phyloP scores from a whole-genome alignment of 2,329 filamentous ascomycete species.

The Aspergillus aculeatus region DNA sequence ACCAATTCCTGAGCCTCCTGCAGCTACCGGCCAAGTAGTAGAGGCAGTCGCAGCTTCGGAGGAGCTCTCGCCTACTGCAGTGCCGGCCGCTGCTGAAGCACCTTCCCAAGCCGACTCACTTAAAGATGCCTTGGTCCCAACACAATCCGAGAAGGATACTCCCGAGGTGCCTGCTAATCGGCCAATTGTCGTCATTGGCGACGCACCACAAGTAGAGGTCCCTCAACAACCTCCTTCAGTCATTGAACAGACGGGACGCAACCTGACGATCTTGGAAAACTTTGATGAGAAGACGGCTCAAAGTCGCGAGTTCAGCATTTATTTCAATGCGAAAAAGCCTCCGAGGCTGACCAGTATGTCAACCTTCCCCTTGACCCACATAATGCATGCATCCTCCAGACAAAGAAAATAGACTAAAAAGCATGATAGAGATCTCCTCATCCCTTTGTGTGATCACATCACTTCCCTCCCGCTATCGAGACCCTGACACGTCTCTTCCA shows the following conservation, averaged over 20 bases:
- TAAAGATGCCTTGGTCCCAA: neutral
- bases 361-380: neutral
- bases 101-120: conserved; percentile 8
- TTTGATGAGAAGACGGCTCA: conserved; percentile 58
- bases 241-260: conserved; percentile 55
- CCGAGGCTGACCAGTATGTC: conserved; percentile 49
- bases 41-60: neutral
- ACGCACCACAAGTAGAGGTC: conserved; percentile 25
- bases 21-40: conserved; percentile 8
- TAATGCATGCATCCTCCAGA: neutral
- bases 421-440: conserved; percentile 42
- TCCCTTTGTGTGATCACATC: conserved; percentile 79
- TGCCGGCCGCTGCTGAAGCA: neutral
- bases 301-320: conserved; percentile 54
- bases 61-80: conserved; percentile 1
- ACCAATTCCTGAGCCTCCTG: conserved; percentile 2
- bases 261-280: conserved; percentile 59
- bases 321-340: conserved; percentile 54
- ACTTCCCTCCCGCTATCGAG: conserved; percentile 75
- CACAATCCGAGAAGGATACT: conserved; percentile 10
- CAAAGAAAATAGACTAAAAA: conserved; percentile 6
- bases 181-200: conserved; percentile 13
- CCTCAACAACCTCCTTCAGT: conserved; percentile 34
- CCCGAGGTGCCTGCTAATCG: conserved; percentile 21
- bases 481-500: conserved; percentile 77